A percentile compares a stretch with the other conserved stretches of the same genome.
phyloP scores from a whole-genome alignment of 2,329 filamentous ascomycete genomes.

The Fragosphaeria purpurea region DNA sequence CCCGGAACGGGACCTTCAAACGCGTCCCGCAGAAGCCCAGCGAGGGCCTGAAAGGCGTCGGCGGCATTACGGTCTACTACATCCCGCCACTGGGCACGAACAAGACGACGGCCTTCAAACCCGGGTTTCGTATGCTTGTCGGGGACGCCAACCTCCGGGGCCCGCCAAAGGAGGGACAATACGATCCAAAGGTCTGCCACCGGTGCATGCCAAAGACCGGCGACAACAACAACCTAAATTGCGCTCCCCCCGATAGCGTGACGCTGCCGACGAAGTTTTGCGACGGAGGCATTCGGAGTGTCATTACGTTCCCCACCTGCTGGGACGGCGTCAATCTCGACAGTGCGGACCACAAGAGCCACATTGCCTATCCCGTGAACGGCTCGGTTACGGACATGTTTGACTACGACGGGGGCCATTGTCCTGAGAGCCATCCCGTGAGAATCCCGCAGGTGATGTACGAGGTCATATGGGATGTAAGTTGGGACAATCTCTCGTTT shows the following conservation, averaged over 20 bases:
- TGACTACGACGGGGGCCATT: constrained; percentile 13
- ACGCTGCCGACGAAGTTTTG: constrained; percentile 8
- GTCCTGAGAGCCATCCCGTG: constrained; percentile 12
- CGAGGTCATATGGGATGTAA: constrained; percentile 28
- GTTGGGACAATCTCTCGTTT: background rate
- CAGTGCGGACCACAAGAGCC: constrained; percentile 22
- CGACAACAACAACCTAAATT: constrained; percentile 4
- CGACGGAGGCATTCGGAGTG: constrained; percentile 7
- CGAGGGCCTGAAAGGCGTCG: constrained; percentile 20
- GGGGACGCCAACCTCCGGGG: constrained; percentile 15
- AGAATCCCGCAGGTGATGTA: constrained; percentile 30
- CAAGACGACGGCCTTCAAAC: constrained; percentile 27
- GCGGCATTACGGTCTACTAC: constrained; percentile 27
- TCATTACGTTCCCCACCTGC: constrained; percentile 14
- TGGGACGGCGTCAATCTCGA: constrained; percentile 23
- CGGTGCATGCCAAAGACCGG: constrained; percentile 6
- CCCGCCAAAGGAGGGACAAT: background rate
- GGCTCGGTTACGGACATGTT: background rate
- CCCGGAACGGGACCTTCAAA: no score
- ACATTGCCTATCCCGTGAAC: constrained; percentile 20
- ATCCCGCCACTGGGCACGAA: constrained; percentile 21
- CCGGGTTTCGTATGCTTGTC: constrained; percentile 25
- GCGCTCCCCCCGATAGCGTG: constrained; percentile 6
- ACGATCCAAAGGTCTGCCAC: constrained; percentile 5
- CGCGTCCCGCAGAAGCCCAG: constrained; percentile 1